Conservation (phyloP, 2,329 filamentous ascomycete genomes). For the Monosporascus sp. region DNA sequence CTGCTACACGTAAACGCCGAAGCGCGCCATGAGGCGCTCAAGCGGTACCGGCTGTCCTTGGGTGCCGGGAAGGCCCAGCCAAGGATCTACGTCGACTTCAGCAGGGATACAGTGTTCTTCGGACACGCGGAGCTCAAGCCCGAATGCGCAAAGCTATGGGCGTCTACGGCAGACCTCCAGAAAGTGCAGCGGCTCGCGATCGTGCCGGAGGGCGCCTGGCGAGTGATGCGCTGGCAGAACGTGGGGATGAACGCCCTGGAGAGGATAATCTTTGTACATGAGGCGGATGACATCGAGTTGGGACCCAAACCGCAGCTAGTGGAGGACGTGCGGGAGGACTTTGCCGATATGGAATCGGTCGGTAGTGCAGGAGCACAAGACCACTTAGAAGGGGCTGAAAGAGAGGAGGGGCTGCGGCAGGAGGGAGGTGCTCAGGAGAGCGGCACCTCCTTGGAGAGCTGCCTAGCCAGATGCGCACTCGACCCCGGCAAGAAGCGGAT, state of each 20-base stretch:
- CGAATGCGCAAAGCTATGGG: slow-evolving; percentile 23
- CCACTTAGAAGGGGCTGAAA: not conserved
- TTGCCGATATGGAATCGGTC: slow-evolving; percentile 11
- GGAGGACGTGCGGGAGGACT: slow-evolving; percentile 19
- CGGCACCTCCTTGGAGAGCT: not conserved
- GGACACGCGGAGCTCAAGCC: slow-evolving; percentile 23
- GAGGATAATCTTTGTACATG: slow-evolving; percentile 28
- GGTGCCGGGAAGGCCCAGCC: slow-evolving; percentile 18
- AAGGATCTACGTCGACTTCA: slow-evolving; percentile 26
- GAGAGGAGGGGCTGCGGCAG: slow-evolving; percentile 10
- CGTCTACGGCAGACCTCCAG: slow-evolving; percentile 19
- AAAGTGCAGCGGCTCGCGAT: slow-evolving; percentile 23
- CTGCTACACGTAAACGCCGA: slow-evolving; percentile 28
- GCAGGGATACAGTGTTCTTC: slow-evolving; percentile 26
- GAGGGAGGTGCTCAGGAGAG: slow-evolving; percentile 4
- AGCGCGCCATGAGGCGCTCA: slow-evolving; percentile 27
- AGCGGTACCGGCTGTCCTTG: slow-evolving; percentile 24
- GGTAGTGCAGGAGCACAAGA: slow-evolving; percentile 14
- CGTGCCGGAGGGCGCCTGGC: slow-evolving; percentile 27
- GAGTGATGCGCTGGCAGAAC: slow-evolving; percentile 23
- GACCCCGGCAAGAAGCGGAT: slow-evolving; percentile 24
- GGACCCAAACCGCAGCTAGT: slow-evolving; percentile 19
- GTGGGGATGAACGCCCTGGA: slow-evolving; percentile 20
- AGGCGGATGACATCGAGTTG: slow-evolving; percentile 19
- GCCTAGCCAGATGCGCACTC: not conserved